phyloP scores from a whole-genome alignment of 768 basidiomycete species.

The Mycena filopes region DNA sequence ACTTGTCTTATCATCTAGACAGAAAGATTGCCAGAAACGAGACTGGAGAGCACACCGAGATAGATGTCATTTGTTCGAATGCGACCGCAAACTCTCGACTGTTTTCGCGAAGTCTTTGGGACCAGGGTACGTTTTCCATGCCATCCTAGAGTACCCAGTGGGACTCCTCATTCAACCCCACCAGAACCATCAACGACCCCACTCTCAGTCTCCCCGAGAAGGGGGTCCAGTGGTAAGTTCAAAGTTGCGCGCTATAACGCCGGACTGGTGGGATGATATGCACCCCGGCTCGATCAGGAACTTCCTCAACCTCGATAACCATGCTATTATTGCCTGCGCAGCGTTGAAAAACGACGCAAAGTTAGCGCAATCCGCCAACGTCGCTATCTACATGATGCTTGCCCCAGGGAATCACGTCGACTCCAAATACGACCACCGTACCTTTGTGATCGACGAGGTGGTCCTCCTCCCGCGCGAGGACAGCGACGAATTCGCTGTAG shows the following conservation, averaged over 20 bases:
- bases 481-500: not conserved
- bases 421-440: slow-evolving; percentile 19
- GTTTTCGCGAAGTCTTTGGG: slow-evolving; percentile 9
- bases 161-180: not conserved
- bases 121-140: not conserved
- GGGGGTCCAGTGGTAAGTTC: not conserved
- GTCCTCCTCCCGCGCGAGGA: not conserved
- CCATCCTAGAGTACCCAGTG: not conserved
- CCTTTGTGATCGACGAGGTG: slow-evolving; percentile 12
- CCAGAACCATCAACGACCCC: slow-evolving; percentile 18
- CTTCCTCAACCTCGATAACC: slow-evolving; percentile 6
- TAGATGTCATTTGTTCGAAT: slow-evolving; percentile 16
- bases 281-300: slow-evolving; percentile 1
- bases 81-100: slow-evolving; percentile 8
- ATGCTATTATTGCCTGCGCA: not conserved
- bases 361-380: not conserved
- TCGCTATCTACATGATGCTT: not conserved
- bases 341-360: slow-evolving; percentile 3
- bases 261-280: not conserved
- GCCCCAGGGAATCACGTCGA: not conserved
- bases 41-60: slow-evolving; percentile 2
- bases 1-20: not conserved
- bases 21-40: slow-evolving; percentile 13
- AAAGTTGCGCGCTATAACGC: not conserved
- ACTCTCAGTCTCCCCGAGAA: not conserved